Base-by-base conservation (phyloP, 2,329 filamentous ascomycete genomes). In the Cucurbitaria berberidis region DNA sequence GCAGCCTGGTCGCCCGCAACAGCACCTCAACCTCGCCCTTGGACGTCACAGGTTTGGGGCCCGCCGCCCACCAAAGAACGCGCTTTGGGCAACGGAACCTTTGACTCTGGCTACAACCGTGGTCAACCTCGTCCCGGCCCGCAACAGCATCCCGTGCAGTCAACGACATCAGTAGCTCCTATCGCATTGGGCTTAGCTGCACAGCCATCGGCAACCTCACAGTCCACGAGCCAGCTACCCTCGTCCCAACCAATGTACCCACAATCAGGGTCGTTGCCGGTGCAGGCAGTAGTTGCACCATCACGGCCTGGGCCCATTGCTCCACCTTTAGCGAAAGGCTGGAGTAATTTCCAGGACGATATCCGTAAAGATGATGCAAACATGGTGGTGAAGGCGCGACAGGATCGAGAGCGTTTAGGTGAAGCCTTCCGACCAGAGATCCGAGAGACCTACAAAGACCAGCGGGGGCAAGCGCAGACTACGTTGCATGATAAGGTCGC, bases 61-160 rank as follows among this genome's bases (percentile, higher is more conserved):
- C 85, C 88, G 38, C 87, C 86, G n/a, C 85, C 69, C 53, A 54
- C 85, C 48, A 87, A 84, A 63, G 86, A 90, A 60, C 83, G 86
- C 48, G 86, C 85, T 10, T 85, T 93, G 18, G 89, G 89, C 3
- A 93, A 93, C 70, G 89, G 89, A 38, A 91, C 89, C 0, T 93
- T 93, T 66, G 86, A 84, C 51, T 81, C 84, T 11, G 84, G 86
- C 60, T 79, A 88, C 45, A 81, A 80, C 24, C 78, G 79, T 39
- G 70, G 81, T 16, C 75, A 82, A 11, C 77, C 78, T 46, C 72
- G 79, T 43, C 72, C 69, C 21, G 49, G 60, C 34, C 26, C 64
- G 8, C 66, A 69, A 42, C 64, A 63, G 48, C 63, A 68, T 52
- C 59, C 68, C 43, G 45, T 62, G 9, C 68, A 70, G 42, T 36